Base-by-base conservation (phyloP, 805 yeast genomes). In the Candida dajiaensis region DNA sequence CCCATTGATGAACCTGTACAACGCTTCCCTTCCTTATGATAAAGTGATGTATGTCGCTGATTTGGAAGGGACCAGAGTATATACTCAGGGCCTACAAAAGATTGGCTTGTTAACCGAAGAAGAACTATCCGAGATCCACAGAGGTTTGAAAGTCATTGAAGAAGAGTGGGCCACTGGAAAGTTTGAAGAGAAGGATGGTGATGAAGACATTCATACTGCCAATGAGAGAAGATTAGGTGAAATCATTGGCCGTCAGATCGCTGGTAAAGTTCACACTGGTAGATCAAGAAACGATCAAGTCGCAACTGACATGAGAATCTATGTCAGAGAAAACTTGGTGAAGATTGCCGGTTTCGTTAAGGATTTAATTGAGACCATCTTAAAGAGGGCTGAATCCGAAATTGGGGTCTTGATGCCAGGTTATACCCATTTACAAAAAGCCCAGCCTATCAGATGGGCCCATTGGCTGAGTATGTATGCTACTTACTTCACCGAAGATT, bases 221-320 rank as follows among this genome's bases (percentile, higher is more conserved):
- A 94, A 94, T 64, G 99, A 94, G 72, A 86, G 99, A 71, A 78
- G 99, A 62, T 73, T 94, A 52, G 99, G 99, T 42, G 99, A 94
- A 70, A 72, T 94, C 45, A 94, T 94, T 59, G 99, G 99, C 47
- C 82, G 81, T 59, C 81, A 80, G 46, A 92, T 94, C 63, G 87
- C 98, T 15, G 99, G 99, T 37, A 94, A 94, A 61, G 98, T 94
- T 26, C 99, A 94, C 67, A 94, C 99, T n/a, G 99, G 99, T 51
- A 81, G 99, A 64, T 87, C 96, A 41, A 83, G 99, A 76, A 94
- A 94, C 62, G 99, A 94, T 67, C 99, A 94, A 72, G 97, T 90
- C 43, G 99, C 97, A 40, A 92, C 98, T n/a, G 99, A 94, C 64
- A 88, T 94, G 96, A 79, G 99, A 67, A 80, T 94, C 23, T 92